Conservation (phyloP, 179 eudicot genomes). For the Beta lomatogona region DNA sequence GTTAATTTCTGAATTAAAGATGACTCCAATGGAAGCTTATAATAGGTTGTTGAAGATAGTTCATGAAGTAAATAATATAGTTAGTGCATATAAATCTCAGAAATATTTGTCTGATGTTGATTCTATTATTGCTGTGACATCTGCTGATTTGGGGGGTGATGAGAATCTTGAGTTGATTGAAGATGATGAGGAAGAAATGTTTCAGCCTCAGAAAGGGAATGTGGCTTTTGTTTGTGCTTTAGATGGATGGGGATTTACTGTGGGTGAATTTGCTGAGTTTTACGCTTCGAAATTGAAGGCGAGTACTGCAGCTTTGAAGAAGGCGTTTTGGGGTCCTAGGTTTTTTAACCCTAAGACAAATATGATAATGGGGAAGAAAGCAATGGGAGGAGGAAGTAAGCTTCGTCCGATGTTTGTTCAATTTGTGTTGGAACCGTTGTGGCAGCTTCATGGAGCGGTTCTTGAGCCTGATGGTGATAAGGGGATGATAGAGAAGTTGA, state of each 20-base stretch:
- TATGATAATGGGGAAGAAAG: conserved; percentile 75
- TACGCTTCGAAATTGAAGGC: conserved; percentile 72
- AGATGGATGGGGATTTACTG: conserved; percentile 93
- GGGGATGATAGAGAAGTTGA: conserved; percentile 64
- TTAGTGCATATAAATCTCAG: conserved; percentile 80
- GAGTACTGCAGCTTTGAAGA: conserved; percentile 48
- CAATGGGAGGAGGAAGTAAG: conserved; percentile 51
- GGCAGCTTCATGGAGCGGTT: conserved; percentile 73
- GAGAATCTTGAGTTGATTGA: conserved; percentile 58
- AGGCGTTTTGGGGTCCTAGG: conserved; percentile 82
- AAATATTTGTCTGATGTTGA: conserved; percentile 95
- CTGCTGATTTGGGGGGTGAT: conserved; percentile 34
- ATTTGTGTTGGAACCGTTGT: conserved; percentile 79
- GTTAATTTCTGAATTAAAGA: conserved; percentile 69
- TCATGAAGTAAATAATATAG: conserved; percentile 88
- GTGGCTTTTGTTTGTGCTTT: conserved; percentile 90
- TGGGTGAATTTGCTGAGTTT: conserved; percentile 76
- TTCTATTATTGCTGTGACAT: conserved; percentile 61
- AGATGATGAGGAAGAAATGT: conserved; percentile 84
- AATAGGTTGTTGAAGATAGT: conserved; percentile 66
- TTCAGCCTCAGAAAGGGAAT: conserved; percentile 94
- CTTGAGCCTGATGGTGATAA: conserved; percentile 65
- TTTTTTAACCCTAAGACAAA: conserved; percentile 69
- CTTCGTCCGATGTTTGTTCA: conserved; percentile 84
- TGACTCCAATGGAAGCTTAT: conserved; percentile 88